These are phyloP conservation scores for Fistulifera pelliculosa DNA, from an alignment of 108 stramenopile species.

Conservation along the genomic window DNA sequence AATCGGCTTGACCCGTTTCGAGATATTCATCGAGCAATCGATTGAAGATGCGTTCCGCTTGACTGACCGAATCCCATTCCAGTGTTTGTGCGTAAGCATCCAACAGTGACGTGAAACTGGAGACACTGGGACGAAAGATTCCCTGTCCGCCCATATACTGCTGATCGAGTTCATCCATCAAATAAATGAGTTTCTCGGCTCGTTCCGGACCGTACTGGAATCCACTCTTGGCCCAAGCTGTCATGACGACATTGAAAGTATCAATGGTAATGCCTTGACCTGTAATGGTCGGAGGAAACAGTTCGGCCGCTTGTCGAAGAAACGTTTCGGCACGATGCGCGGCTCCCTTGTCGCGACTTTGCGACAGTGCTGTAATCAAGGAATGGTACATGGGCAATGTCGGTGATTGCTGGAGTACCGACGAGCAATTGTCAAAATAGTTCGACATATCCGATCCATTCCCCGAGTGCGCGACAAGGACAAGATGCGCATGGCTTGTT, in stretches of 20 bases:
- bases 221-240: conserved; percentile 17
- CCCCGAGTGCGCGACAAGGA: too few relatives aligned
- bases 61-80: conserved; percentile 24
- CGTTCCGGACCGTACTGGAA: conserved; percentile 48
- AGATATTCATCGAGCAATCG: conserved; percentile 27
- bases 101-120: conserved; percentile 39
- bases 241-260: conserved; percentile 11
- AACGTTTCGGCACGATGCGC: conserved; percentile 28
- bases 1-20: neutral
- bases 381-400: conserved; percentile 8
- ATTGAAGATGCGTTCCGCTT: conserved; percentile 31
- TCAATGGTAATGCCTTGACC: conserved; percentile 22
- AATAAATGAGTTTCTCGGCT: conserved; percentile 42
- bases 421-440: too few relatives aligned
- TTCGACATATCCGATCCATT: too few relatives aligned
- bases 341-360: conserved; percentile 17
- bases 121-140: conserved; percentile 21
- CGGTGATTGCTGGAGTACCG: too few relatives aligned
- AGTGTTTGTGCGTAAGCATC: conserved; percentile 39
- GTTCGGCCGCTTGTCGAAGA: conserved; percentile 21
- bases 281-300: conserved; percentile 21
- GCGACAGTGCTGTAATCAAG: conserved; percentile 18
- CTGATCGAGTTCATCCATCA: conserved; percentile 37
- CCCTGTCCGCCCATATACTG: conserved; percentile 7
- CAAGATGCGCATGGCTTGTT: too few relatives aligned